A percentile compares a stretch with the other conserved stretches of the same genome.
Evolutionary conservation across 2,329 filamentous ascomycete genomes (phyloP).

Genomic region (Scedosporium aurantiacum): DNA sequence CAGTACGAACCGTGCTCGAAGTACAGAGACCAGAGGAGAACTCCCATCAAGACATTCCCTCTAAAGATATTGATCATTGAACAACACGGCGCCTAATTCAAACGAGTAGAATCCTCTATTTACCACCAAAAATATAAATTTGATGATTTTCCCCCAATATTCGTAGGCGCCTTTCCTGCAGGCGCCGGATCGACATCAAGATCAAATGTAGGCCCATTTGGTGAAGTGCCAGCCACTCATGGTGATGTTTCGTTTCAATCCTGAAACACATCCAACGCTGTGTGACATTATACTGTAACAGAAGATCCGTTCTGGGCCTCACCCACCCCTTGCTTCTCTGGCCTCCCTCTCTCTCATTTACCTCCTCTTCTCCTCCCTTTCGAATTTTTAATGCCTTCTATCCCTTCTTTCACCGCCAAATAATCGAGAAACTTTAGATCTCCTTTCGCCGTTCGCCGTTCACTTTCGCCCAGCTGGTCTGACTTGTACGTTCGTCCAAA

Average conservation of each 20-base stretch:
- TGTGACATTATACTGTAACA: background rate
- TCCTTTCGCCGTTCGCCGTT: slow-evolving; percentile 1
- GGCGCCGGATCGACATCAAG: background rate
- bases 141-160: too few species aligned
- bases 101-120: too few species aligned
- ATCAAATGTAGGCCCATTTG: background rate
- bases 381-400: background rate
- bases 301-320: background rate
- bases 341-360: background rate
- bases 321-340: background rate
- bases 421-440: background rate
- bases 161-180: too few species aligned
- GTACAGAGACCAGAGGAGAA: too few species aligned
- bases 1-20: too few species aligned
- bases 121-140: too few species aligned
- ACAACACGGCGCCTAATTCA: too few species aligned
- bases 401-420: background rate
- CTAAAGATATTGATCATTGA: too few species aligned
- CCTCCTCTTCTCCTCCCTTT: background rate
- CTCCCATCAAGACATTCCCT: too few species aligned
- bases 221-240: background rate
- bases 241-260: slow-evolving; percentile 6
- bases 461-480: slow-evolving; percentile 6
- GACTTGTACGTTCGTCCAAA: slow-evolving; percentile 15
- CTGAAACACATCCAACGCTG: slow-evolving; percentile 6